phyloP scores from a whole-genome alignment of 2,329 filamentous ascomycete species.

The Cytospora leucostoma region DNA sequence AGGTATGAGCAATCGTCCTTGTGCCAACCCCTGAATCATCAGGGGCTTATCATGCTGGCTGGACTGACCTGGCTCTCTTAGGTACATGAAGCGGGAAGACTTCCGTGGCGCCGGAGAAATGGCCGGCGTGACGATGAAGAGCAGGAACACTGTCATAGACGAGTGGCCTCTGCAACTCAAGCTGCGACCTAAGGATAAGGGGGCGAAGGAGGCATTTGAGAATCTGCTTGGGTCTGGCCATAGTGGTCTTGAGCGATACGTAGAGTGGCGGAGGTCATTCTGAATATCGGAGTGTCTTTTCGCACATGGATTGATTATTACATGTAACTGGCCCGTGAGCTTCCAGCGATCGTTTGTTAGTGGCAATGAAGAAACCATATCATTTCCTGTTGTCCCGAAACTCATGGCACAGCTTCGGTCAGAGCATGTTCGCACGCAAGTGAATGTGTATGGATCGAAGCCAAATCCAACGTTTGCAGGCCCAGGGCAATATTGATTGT shows the following conservation, averaged over 20 bases:
- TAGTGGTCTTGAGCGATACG: background rate
- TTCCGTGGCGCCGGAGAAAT: background rate
- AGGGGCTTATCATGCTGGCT: background rate
- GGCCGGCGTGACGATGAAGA: background rate
- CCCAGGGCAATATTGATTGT: background rate
- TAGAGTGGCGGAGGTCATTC: conserved; percentile 2
- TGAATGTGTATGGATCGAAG: no score
- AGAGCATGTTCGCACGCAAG: no score
- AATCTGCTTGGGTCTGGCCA: background rate
- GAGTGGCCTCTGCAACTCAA: conserved; percentile 12
- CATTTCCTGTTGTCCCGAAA: no score
- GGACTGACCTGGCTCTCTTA: background rate
- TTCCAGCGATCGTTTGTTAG: no score
- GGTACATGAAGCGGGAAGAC: background rate
- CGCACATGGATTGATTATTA: background rate
- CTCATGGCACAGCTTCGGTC: no score
- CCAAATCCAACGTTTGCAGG: background rate
- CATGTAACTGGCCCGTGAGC: no score
- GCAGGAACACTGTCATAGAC: background rate
- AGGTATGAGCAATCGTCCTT: background rate
- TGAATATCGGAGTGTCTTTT: background rate
- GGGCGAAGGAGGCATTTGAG: conserved; percentile 5
- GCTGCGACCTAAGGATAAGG: background rate
- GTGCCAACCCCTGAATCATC: background rate
- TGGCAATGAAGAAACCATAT: no score